Conservation (phyloP, 345 rosid genomes). For the Erysimum cheiranthoides region DNA sequence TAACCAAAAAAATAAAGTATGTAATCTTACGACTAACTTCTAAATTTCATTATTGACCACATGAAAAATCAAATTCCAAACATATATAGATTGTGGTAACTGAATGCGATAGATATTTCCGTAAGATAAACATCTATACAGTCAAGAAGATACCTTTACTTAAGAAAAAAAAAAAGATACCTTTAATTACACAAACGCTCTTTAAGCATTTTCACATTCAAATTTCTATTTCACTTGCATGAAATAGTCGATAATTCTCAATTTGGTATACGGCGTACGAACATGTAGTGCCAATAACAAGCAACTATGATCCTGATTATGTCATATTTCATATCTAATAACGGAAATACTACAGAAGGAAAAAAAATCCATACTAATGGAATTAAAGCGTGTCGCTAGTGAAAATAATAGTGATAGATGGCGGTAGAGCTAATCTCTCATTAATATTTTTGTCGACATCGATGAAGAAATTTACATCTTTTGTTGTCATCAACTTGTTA, state of each 20-base stretch:
- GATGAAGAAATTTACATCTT: background rate
- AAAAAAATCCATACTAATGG: background rate
- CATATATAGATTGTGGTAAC: conserved; percentile 1
- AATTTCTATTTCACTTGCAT: background rate
- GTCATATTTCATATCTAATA: conserved; percentile 23
- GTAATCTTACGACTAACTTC: background rate
- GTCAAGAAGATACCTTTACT: background rate
- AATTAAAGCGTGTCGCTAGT: conserved; percentile 11
- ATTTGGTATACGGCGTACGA: conserved; percentile 9
- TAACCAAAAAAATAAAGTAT: background rate
- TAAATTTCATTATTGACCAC: background rate
- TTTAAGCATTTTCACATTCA: conserved; percentile 12
- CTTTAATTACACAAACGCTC: background rate
- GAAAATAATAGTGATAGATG: conserved; percentile 2
- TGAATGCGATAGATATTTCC: background rate
- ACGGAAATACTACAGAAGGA: background rate
- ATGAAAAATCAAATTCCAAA: background rate
- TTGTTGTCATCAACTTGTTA: background rate
- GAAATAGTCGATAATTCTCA: conserved; percentile 1
- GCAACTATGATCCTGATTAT: background rate
- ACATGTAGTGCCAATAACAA: conserved; percentile 13
- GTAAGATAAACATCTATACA: background rate
- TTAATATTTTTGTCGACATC: background rate
- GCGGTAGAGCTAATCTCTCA: conserved; percentile 2
- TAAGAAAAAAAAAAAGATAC: too few relatives aligned